These are phyloP conservation scores for Trematosphaeria pertusa DNA, from an alignment of 2,329 filamentous ascomycete species.

Conservation along the genomic window DNA sequence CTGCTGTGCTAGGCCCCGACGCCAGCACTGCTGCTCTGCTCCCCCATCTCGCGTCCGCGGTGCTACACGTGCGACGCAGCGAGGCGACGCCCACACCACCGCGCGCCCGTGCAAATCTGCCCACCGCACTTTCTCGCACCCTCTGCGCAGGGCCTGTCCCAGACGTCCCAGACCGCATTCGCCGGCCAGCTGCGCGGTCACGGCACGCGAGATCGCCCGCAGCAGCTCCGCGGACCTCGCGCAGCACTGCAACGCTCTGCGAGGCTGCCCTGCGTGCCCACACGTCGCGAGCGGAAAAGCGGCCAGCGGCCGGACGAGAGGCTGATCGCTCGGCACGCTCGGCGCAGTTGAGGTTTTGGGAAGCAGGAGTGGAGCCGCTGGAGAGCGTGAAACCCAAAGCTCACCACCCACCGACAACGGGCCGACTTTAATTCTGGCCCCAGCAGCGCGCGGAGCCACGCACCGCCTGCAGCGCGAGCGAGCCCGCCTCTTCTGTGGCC, in stretches of 20 bases:
- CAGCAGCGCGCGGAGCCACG: constrained; percentile 17
- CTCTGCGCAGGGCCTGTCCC: constrained; percentile 13
- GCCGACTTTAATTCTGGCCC: constrained; percentile 34
- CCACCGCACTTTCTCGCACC: constrained; percentile 6
- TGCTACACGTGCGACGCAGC: constrained; percentile 42
- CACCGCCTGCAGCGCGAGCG: constrained; percentile 17
- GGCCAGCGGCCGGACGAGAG: constrained; percentile 41
- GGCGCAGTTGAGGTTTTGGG: constrained; percentile 38
- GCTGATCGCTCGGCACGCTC: constrained; percentile 44
- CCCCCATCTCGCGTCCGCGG: constrained; percentile 25
- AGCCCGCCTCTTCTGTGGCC: constrained; percentile 19
- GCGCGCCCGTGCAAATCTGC: background rate
- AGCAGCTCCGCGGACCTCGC: constrained; percentile 3
- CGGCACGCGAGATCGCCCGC: background rate
- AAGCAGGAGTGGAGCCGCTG: constrained; percentile 28
- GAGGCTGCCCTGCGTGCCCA: background rate
- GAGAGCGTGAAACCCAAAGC: constrained; percentile 19
- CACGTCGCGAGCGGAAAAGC: constrained; percentile 18
- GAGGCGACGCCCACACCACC: background rate
- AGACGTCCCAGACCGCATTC: background rate
- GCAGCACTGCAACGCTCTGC: constrained; percentile 7
- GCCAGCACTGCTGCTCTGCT: constrained; percentile 1
- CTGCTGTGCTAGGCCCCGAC: constrained; percentile 1
- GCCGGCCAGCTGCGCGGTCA: background rate
- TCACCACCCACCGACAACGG: constrained; percentile 11